Evolutionary conservation across 2,329 filamentous ascomycete species (phyloP).

Genomic region (Delphinella strobiligena): DNA sequence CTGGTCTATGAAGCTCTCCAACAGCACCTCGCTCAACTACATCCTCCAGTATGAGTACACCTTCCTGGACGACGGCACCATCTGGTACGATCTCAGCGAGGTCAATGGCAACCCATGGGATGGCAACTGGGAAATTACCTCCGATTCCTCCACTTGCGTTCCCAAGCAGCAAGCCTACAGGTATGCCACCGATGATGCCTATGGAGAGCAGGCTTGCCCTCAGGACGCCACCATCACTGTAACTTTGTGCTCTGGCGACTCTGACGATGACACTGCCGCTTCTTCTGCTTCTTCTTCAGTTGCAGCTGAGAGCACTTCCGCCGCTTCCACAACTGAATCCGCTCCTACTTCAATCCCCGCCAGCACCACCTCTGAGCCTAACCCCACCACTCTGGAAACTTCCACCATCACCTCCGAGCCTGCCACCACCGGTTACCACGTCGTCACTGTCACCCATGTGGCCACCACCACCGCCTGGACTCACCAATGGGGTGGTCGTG

Average conservation of each 20-base stretch:
- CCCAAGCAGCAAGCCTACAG: conserved; percentile 25
- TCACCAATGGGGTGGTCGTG: conserved; percentile 6
- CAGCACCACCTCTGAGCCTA: conserved; percentile 4
- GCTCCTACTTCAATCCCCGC: conserved; percentile 12
- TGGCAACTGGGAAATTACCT: conserved; percentile 24
- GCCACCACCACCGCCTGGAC: conserved; percentile 13
- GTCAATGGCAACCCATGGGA: conserved; percentile 27
- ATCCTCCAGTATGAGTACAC: conserved; percentile 29
- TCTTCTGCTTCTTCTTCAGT: conserved; percentile 9
- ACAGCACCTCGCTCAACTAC: conserved; percentile 15
- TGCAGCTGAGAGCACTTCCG: conserved; percentile 5
- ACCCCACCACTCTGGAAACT: conserved; percentile 21
- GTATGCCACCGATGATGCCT: conserved; percentile 26
- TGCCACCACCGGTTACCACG: not conserved
- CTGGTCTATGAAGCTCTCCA: conserved; percentile 28
- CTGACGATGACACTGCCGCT: conserved; percentile 7
- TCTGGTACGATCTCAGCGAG: conserved; percentile 27
- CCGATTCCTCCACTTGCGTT: conserved; percentile 14
- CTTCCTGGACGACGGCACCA: conserved; percentile 21
- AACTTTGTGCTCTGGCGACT: conserved; percentile 21
- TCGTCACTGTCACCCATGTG: conserved; percentile 15
- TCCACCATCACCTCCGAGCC: conserved; percentile 2
- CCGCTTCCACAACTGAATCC: conserved; percentile 11
- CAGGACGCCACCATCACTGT: conserved; percentile 22
- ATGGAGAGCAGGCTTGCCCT: conserved; percentile 25